Conservation (phyloP, 345 rosid genomes). For the Eucalyptus erythrocorys region DNA sequence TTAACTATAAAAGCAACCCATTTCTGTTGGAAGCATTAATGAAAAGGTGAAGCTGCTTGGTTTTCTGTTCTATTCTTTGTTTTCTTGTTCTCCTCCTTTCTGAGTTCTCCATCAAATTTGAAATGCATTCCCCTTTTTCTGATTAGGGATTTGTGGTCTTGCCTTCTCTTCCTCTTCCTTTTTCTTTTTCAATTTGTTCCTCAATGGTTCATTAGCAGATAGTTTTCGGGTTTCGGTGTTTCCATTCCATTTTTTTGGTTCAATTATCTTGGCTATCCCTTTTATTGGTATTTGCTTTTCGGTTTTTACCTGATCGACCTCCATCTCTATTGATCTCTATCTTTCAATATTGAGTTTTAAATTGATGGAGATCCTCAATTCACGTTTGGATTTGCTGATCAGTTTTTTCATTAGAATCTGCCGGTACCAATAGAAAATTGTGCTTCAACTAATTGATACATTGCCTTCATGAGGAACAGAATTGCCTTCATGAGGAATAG, state of each 20-base stretch:
- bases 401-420: background rate
- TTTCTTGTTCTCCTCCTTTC: background rate
- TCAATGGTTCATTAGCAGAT: background rate
- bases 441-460: background rate
- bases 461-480: background rate
- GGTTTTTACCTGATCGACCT: background rate
- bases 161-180: background rate
- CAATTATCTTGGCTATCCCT: background rate
- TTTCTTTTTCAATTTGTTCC: background rate
- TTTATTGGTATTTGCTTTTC: background rate
- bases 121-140: background rate
- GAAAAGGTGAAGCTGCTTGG: background rate
- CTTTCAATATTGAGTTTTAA: background rate
- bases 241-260: background rate
- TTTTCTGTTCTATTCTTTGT: background rate
- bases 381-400: background rate
- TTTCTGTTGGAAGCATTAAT: background rate
- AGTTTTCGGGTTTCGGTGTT: background rate
- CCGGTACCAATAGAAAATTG: background rate
- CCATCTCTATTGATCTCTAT: background rate
- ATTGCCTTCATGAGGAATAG: background rate
- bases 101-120: background rate
- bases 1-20: background rate
- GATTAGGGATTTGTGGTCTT: background rate
- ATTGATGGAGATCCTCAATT: background rate